Evolutionary conservation across 331 rosid genomes (phyloP), one percentile per base, ranked within the genome.

Genomic region (Spiraea crenata): DNA sequence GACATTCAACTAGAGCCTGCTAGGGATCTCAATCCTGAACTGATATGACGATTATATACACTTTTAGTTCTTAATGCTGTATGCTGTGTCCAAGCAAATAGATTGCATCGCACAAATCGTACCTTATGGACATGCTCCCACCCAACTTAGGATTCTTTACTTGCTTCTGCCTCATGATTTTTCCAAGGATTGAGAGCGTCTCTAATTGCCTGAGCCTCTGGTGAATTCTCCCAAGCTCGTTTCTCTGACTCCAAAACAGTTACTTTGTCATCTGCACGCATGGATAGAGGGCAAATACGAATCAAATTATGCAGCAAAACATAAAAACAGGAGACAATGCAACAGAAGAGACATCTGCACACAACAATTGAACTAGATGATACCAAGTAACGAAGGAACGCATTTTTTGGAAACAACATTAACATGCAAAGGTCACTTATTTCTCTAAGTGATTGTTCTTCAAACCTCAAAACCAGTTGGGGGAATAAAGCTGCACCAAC

Each of bases 131-230:
- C 38, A 70, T 17, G 11, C 61, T 19, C 11, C 65, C 48, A 39
- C 48, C 56, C 41, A 52, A 45, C 17, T 79, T 69, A 70, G 62
- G 80, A 72, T 38, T 52, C 54, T 65, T 83, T 61, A 56, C 58
- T 55, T 3, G 76, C 76, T 50, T 71, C 77, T 35, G 71, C 41
- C 63, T 74, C 79, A 3, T 6, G 71, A 8, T 74, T 71, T 77
- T 82, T 87, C 97, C 96, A 93, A 48, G 98, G 98, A 85, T 93
- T 90, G 44, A 93, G 90, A 65, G 98, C 92, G 41, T 90, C 90
- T 84, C 85, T 88, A 7, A 84, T 51, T 40, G 85, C 92, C 70
- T 83, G 91, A 74, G 96, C 96, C 60, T 88, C 97, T 0, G 93
- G 88, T 4, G 97, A 90, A 76, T 46, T 90, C 79, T 93, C 98